These are phyloP conservation scores for Fusarium irregulare DNA, from an alignment of 2,329 filamentous ascomycete species.

Conservation along the genomic window DNA sequence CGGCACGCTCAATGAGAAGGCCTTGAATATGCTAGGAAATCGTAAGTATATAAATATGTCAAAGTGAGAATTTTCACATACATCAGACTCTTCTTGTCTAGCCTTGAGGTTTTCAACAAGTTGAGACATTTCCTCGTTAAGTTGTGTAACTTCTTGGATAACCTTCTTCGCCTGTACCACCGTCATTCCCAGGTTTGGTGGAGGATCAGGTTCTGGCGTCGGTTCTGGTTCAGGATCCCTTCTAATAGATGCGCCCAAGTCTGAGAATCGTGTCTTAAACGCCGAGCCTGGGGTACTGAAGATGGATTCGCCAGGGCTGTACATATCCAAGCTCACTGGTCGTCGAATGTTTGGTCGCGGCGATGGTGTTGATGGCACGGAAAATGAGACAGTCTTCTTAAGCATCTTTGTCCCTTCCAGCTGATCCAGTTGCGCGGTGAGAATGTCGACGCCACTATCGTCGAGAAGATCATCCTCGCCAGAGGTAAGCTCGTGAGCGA, in stretches of 20 bases:
- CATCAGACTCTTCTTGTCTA: conserved; percentile 70
- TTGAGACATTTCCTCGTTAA: conserved; percentile 63
- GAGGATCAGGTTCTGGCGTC: conserved; percentile 45
- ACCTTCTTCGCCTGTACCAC: conserved; percentile 53
- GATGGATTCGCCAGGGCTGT: conserved; percentile 47
- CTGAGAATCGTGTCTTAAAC: conserved; percentile 55
- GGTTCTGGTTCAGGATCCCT: conserved; percentile 46
- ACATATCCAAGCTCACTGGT: conserved; percentile 43
- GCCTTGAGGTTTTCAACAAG: conserved; percentile 63
- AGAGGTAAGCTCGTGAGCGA: conserved; percentile 54
- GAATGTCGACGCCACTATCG: conserved; percentile 51
- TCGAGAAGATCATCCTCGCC: conserved; percentile 50
- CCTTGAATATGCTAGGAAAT: conserved; percentile 67
- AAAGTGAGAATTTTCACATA: conserved; percentile 46
- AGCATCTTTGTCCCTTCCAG: conserved; percentile 41
- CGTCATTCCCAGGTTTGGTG: conserved; percentile 49
- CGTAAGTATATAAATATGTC: conserved; percentile 44
- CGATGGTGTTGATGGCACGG: conserved; percentile 34
- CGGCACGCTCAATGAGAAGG: conserved; percentile 67
- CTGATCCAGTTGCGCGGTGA: conserved; percentile 55
- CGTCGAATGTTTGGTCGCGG: conserved; percentile 33
- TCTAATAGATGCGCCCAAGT: conserved; percentile 53
- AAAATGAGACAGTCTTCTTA: conserved; percentile 41
- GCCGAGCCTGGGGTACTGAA: conserved; percentile 52
- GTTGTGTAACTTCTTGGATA: conserved; percentile 52